Evolutionary conservation across 192 early-diverging fungal species (phyloP), one percentile per base, ranked within the genome.

Genomic region (Entomortierella beljakovae): DNA sequence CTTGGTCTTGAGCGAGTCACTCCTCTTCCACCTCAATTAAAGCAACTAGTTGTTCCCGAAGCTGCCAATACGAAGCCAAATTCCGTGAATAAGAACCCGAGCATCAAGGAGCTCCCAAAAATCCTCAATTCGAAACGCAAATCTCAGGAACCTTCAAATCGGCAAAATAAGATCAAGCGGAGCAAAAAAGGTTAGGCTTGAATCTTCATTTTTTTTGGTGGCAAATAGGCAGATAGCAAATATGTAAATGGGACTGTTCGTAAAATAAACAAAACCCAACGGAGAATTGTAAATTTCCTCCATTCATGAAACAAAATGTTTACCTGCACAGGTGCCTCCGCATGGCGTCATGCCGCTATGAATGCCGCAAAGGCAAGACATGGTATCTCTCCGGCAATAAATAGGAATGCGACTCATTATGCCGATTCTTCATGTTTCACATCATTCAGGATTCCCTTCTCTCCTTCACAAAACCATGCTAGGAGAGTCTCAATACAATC

Each of bases 1-100:
- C 62, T 83, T 35, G 71, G 71, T 22, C 23, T 66, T 13, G 70
- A 71, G 1, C 76, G 71, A 53, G 82, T 89, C 7, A 89, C 88
- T 10, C 88, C 88, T 0, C 64, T 89, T 46, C 88, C 88, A 18
- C 35, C 57, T 9, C 67, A 79, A 29, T 57, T 79, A 37, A 69
- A 70, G 50, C 56, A 49, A 15, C 51, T 79, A 1, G 34, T 79
- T 6, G 48, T 53, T 35, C 16, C 59, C 16, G 18, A 46, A 26
- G 11, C 23, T 59, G 13, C 4, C 26, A 13, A 31, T 16, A 23
- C 23, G 23, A 29, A 3, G 15, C 28, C 43, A 16, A 46, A 16
- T 46, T 2, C 3, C 20, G 20, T 3, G 15, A 15, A 46, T 46
- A 46, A 46, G 20, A 16, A 46, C 11, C 15, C 15, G 15, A 2